Evolutionary conservation across 169 alveolate species (phyloP), one percentile per base, ranked within the genome.

Genomic region (Babesia ovata): DNA sequence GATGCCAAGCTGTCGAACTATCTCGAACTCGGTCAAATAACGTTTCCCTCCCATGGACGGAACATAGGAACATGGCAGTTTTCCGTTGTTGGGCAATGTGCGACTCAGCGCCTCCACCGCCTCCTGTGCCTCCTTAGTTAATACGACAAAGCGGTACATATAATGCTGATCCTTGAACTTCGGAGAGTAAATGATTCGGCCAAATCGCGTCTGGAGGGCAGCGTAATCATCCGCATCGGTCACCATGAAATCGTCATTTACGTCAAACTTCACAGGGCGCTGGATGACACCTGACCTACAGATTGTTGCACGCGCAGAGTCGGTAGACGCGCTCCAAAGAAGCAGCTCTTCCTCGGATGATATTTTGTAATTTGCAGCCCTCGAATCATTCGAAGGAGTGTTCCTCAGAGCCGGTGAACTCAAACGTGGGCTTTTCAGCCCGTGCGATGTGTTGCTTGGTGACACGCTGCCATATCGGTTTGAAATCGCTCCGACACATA

Each of bases 141-240:
- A 61, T 22, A 83, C 58, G 33, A 83, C 61, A 57, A 74, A 83
- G 62, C 90, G 79, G 59, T 83, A 83, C 82, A 83, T 67, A 50
- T 75, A 83, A 21, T 29, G 46, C 14, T 83, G 78, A 52, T 73
- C 86, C 54, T 75, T 69, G 24, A 83, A 63, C 57, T 83, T 83
- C 29, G 90, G 90, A 48, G 90, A 83, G 58, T 83, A 83, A 12
- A 67, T 63, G 50, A 83, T 67, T n/a, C 70, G 60, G 14, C 90
- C 90, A 69, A 75, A 75, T 14, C 78, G 50, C 13, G 85, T 83
- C 33, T 53, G 49, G 10, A 83, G 10, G n/a, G 46, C 44, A 22
- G 86, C 86, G 53, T 83, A 83, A 24, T 83, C 90, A 50, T 74
- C 86, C 33, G 86, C 70, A 72, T 83, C 90, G 16, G 90, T 74